Base-by-base conservation (phyloP, 2,329 filamentous ascomycete genomes). In the Torrubiellomyces zombiae region DNA sequence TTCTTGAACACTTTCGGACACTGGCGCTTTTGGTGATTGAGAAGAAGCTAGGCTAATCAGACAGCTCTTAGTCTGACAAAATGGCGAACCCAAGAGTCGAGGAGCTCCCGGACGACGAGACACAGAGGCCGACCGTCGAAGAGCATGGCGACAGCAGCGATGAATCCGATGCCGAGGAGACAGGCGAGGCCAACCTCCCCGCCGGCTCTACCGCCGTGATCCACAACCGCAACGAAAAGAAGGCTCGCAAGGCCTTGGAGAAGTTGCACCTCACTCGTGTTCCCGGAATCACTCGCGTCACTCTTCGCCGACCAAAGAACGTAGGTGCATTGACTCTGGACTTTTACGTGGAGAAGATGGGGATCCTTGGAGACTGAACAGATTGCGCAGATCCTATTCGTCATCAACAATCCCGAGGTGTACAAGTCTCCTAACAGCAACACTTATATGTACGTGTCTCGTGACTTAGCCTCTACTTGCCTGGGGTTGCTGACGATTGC, bases 221-320 rank as follows among this genome's bases (percentile, higher is more conserved):
- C 50, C 86, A 95, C 72, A 93, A 82, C 53, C 83, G 89, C 59
- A 95, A 95, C 66, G 89, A 98, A 78, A 98, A 98, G 80, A 98
- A 98, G 76, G 91, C 89, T 47, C 78, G 89, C 63, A 98, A 98
- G 74, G 83, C 85, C 50, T 92, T 98, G 55, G 80, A 83, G 58
- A 98, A 98, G 75, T 75, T 95, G 51, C 85, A 92, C 54, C 67
- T 98, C 53, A 89, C 82, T 69, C 83, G 86, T 51, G 78, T 98
- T 42, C 78, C 80, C 49, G 91, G 89, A 53, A 98, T 98, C 60
- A 98, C 89, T 48, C 77, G 89, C 52, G 91, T 98, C 47, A 98
- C 91, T 40, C 75, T 98, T 51, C 80, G 89, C 61, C 73, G 91
- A 58, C 91, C 91, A 47, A 98, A 98, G 75, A 94, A 94, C 66